These are phyloP conservation scores for Rutstroemia sp. DNA, from an alignment of 2,329 filamentous ascomycete species.

Conservation along the genomic window DNA sequence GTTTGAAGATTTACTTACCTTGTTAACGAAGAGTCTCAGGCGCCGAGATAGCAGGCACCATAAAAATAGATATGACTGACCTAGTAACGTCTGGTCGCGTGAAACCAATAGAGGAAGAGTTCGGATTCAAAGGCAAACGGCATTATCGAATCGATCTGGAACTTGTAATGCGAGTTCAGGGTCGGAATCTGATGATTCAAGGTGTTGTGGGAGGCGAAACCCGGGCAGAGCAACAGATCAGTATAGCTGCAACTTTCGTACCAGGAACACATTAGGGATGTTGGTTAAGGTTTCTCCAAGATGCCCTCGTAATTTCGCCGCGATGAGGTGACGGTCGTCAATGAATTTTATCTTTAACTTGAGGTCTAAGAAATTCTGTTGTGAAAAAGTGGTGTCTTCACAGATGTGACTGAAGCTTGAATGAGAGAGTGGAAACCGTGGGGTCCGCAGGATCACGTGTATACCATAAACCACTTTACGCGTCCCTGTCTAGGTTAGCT, in stretches of 20 bases:
- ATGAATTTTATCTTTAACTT: background rate
- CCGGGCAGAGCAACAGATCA: background rate
- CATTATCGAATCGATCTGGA: background rate
- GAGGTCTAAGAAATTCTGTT: no score
- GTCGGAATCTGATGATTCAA: background rate
- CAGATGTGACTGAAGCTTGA: no score
- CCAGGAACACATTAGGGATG: background rate
- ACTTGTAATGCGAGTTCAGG: background rate
- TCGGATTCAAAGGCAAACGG: background rate
- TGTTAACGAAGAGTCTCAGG: background rate
- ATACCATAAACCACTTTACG: slow-evolving; percentile 1
- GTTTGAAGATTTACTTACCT: background rate
- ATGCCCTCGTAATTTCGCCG: no score
- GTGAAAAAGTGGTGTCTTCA: no score
- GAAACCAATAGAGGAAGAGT: background rate
- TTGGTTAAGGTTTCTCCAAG: no score
- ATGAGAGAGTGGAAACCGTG: no score
- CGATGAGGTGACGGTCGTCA: no score
- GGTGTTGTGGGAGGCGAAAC: background rate
- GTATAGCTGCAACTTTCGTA: background rate
- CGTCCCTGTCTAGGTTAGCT: background rate
- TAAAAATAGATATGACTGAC: background rate
- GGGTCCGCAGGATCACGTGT: background rate
- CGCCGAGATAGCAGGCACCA: background rate
- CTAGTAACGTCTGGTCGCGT: background rate